These are phyloP conservation scores for Auricularia sp. DNA, from an alignment of 768 basidiomycete genomes.

Conservation along the genomic window DNA sequence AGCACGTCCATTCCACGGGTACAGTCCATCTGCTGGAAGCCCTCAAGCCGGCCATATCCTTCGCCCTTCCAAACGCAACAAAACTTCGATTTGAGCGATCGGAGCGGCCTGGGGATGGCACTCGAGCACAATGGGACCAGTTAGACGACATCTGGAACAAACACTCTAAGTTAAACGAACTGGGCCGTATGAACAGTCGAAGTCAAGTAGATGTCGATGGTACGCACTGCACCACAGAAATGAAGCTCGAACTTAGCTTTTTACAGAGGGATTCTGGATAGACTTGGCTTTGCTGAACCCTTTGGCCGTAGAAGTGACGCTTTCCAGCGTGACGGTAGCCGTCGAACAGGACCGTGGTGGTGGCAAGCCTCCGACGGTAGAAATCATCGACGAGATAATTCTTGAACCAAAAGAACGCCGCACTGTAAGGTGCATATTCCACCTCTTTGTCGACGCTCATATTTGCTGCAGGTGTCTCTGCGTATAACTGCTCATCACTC, in stretches of 20 bases:
- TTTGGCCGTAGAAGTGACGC: constrained; percentile 58
- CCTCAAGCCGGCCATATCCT: constrained; percentile 52
- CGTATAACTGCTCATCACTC: constrained; percentile 44
- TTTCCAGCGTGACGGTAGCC: constrained; percentile 49
- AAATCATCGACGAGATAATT: constrained; percentile 48
- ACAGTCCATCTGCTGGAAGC: constrained; percentile 31
- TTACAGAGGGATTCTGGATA: constrained; percentile 64
- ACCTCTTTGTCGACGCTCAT: neutral
- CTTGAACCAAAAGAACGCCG: constrained; percentile 56
- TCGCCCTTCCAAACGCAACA: constrained; percentile 52
- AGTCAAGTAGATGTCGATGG: constrained; percentile 57
- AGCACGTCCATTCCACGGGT: constrained; percentile 67
- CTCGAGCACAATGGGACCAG: constrained; percentile 37
- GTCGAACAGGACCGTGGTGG: constrained; percentile 31
- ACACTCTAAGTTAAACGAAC: constrained; percentile 49
- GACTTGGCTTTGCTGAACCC: constrained; percentile 65
- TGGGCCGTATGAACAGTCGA: constrained; percentile 40
- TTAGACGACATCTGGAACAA: constrained; percentile 56
- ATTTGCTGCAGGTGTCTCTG: constrained; percentile 28
- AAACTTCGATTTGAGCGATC: constrained; percentile 35
- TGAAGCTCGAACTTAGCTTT: neutral
- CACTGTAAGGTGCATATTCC: constrained; percentile 35
- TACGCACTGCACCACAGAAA: constrained; percentile 18
- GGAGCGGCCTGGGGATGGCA: neutral
- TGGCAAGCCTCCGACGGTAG: constrained; percentile 29